Evolutionary conservation across 257 asterid genomes (phyloP), one percentile per base, ranked within the genome.

Genomic region (Nicotiana tabacum): DNA sequence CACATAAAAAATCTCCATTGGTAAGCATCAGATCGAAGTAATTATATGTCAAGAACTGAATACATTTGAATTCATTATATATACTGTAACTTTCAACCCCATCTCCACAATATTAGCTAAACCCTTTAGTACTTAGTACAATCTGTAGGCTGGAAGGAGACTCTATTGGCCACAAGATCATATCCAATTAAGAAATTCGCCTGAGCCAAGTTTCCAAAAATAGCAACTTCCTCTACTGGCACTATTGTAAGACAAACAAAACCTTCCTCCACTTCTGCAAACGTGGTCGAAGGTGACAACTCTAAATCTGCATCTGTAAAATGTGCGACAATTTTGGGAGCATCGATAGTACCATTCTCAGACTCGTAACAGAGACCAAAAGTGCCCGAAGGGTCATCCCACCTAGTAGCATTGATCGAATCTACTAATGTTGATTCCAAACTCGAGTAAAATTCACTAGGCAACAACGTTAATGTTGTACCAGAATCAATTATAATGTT

Each of bases 131-230:
- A 64, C n/a, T 35, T 64, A 6, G 84, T 62, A 55, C 95, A 92
- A 84, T 85, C 86, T 18, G 87, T 86, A 0, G 92, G 90, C 89
- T 84, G 83, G 82, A 90, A 92, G 2, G 92, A 82, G n/a, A 90
- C 81, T 3, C 82, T 87, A 80, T 65, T 79, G 82, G 35, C 81
- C 21, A 46, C 84, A 55, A 92, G 67, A 66, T 88, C 89, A 86
- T 90, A 92, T 5, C 92, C 92, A 1, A 90, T 85, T 81, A 86
- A 67, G 80, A 83, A 89, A 82, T 89, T 46, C 82, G 48, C 81
- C 81, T 89, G 91, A 0, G 93, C 90, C 77, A 87, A 6, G 60
- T 89, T 92, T 24, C 96, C 96, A 72, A 83, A 87, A 37, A 92
- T 85, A 6, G 91, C 80, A 35, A 85, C 30, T 39, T 17, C 35